Conservation (phyloP, 371 early-diverging fungal genomes). For the Mortierella sp. region DNA sequence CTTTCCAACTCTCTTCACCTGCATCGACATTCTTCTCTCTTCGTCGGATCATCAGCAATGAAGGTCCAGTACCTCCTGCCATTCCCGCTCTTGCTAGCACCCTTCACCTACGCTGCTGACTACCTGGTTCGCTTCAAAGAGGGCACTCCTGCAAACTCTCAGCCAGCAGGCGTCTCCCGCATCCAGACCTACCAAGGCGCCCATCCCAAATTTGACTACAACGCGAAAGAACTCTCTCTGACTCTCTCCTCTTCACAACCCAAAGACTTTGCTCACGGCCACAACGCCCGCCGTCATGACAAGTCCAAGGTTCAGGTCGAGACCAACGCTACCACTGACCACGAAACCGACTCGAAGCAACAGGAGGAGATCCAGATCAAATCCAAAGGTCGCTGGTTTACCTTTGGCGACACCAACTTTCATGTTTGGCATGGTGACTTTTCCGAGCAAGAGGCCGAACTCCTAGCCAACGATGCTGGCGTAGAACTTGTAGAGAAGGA, state of each 20-base stretch:
- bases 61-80: slow-evolving; percentile 37
- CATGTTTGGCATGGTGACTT: slow-evolving; percentile 54
- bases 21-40: neutral
- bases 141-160: slow-evolving; percentile 3
- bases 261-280: slow-evolving; percentile 13
- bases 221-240: slow-evolving; percentile 30
- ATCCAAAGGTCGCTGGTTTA: slow-evolving; percentile 52
- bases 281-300: slow-evolving; percentile 9
- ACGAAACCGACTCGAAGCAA: neutral
- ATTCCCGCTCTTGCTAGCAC: slow-evolving; percentile 33
- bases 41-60: slow-evolving; percentile 21
- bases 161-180: slow-evolving; percentile 15
- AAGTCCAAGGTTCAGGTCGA: slow-evolving; percentile 46
- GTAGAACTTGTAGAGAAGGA: slow-evolving; percentile 48
- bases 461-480: slow-evolving; percentile 31
- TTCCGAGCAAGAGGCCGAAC: slow-evolving; percentile 34
- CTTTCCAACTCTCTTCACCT: neutral
- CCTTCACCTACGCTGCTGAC: slow-evolving; percentile 42
- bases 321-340: slow-evolving; percentile 1
- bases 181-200: slow-evolving; percentile 22
- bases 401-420: slow-evolving; percentile 40
- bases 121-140: slow-evolving; percentile 50
- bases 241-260: slow-evolving; percentile 39
- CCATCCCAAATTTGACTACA: slow-evolving; percentile 34
- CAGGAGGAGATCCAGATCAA: slow-evolving; percentile 15